These are phyloP conservation scores for Hymenoscyphus salicellus DNA, from an alignment of 2,329 filamentous ascomycete genomes.

Conservation along the genomic window DNA sequence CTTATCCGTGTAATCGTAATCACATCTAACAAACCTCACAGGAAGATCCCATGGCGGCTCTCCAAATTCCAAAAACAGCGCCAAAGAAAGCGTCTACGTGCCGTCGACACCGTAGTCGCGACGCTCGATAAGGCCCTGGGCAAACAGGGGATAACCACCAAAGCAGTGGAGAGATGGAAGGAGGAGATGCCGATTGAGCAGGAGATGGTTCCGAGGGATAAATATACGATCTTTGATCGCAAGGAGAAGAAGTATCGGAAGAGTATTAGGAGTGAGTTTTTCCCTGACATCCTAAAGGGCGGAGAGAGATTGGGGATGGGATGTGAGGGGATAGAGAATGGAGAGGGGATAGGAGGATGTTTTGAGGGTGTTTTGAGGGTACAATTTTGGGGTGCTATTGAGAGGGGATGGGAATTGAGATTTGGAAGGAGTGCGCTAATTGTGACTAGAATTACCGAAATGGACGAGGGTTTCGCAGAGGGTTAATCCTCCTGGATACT, in stretches of 20 bases:
- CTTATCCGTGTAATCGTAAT: background rate
- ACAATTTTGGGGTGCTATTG: too few species aligned
- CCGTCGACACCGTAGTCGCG: constrained; percentile 83
- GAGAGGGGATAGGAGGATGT: background rate
- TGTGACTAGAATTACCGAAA: constrained; percentile 67
- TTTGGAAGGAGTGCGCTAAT: background rate
- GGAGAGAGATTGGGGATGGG: too few species aligned
- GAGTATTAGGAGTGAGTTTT: constrained; percentile 83
- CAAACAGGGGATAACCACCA: constrained; percentile 67
- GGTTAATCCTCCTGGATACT: constrained; percentile 93
- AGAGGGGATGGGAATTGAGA: too few species aligned
- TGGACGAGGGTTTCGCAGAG: constrained; percentile 95
- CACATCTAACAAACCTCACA: constrained; percentile 23
- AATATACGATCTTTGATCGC: constrained; percentile 96
- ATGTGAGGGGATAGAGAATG: too few species aligned
- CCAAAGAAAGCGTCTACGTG: constrained; percentile 76
- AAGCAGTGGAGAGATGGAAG: constrained; percentile 87
- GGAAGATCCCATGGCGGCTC: constrained; percentile 97
- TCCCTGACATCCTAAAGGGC: too few species aligned
- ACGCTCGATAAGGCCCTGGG: constrained; percentile 76
- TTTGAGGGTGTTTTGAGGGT: too few species aligned
- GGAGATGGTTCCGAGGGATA: constrained; percentile 94
- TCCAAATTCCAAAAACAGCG: constrained; percentile 87
- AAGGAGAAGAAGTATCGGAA: constrained; percentile 96
- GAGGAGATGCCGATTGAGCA: constrained; percentile 90